Percentiles rank a stretch among this genome's conserved stretches.
Evolutionary conservation across 1,284 basidiomycete genomes (phyloP).

Genomic region (Somion occarium): DNA sequence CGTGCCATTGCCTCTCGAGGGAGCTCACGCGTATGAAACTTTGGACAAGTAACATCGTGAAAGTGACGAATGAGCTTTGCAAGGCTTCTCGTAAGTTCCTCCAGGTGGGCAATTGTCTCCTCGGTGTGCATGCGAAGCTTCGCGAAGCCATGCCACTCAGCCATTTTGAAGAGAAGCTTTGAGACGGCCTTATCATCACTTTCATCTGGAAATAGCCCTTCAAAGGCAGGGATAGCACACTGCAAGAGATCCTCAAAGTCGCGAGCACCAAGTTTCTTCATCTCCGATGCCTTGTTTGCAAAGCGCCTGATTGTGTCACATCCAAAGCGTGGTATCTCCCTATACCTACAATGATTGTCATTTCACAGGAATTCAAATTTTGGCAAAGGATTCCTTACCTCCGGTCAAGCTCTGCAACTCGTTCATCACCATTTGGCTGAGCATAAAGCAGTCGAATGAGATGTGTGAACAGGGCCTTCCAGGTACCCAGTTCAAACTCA

Average conservation of each 20-base stretch:
- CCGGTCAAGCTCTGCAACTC: background rate
- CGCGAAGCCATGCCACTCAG: conserved; percentile 26
- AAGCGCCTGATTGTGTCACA: conserved; percentile 23
- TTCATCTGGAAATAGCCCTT: conserved; percentile 21
- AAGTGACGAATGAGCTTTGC: conserved; percentile 20
- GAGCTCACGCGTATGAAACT: conserved; percentile 21
- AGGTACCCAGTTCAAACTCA: conserved; percentile 34
- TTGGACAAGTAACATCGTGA: conserved; percentile 10
- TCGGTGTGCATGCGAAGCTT: conserved; percentile 29
- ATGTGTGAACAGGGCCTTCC: conserved; percentile 22
- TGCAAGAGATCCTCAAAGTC: conserved; percentile 28
- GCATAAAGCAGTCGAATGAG: conserved; percentile 13
- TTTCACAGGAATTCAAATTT: background rate
- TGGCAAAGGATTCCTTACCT: background rate
- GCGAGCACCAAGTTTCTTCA: conserved; percentile 25
- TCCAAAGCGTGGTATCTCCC: conserved; percentile 24
- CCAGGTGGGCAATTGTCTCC: conserved; percentile 17
- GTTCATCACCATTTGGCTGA: background rate
- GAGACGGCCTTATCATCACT: conserved; percentile 17
- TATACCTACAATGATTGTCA: conserved; percentile 16
- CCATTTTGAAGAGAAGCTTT: conserved; percentile 24
- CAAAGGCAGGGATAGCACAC: conserved; percentile 28
- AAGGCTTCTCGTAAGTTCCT: conserved; percentile 14
- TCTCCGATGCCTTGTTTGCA: conserved; percentile 18
- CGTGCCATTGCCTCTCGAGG: conserved; percentile 17